phyloP scores from a whole-genome alignment of 2,329 filamentous ascomycete genomes.

The Calonectria multiphialidica region DNA sequence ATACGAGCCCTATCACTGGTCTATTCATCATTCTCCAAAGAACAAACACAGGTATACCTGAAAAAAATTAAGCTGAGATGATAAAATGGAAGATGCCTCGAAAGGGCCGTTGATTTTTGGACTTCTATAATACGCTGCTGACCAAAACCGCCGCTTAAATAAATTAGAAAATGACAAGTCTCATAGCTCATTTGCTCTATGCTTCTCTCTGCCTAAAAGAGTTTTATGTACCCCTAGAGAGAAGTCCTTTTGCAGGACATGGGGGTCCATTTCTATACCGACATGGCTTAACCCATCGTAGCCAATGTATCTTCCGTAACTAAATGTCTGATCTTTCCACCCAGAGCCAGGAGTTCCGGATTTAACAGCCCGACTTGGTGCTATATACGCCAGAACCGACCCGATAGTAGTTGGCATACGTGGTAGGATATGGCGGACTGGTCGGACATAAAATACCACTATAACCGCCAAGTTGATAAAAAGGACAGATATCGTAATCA shows the following conservation, averaged over 20 bases:
- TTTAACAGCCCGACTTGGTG: not conserved
- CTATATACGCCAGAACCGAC: constrained; percentile 12
- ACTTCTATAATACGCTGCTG: not conserved
- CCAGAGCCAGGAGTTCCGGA: not conserved
- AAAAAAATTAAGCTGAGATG: too few relatives aligned
- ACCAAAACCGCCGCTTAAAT: not conserved
- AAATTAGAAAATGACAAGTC: not conserved
- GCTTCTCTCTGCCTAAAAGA: not conserved
- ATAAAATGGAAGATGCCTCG: too few relatives aligned
- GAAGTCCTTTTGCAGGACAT: not conserved
- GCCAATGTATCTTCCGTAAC: constrained; percentile 15
- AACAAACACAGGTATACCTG: too few relatives aligned
- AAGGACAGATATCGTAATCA: not conserved
- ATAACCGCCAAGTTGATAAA: not conserved
- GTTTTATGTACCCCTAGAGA: not conserved
- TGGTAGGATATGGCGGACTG: not conserved
- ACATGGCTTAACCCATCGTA: constrained; percentile 4
- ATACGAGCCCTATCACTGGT: too few relatives aligned
- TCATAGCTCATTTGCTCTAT: not conserved
- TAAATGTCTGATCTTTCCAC: constrained; percentile 1
- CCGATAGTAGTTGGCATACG: constrained; percentile 1
- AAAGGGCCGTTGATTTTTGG: too few relatives aligned
- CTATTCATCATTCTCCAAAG: too few relatives aligned
- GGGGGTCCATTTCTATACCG: constrained; percentile 13
- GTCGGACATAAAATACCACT: not conserved